Evolutionary conservation across 345 rosid species (phyloP).

Genomic region (Diplotaxis tenuifolia): DNA sequence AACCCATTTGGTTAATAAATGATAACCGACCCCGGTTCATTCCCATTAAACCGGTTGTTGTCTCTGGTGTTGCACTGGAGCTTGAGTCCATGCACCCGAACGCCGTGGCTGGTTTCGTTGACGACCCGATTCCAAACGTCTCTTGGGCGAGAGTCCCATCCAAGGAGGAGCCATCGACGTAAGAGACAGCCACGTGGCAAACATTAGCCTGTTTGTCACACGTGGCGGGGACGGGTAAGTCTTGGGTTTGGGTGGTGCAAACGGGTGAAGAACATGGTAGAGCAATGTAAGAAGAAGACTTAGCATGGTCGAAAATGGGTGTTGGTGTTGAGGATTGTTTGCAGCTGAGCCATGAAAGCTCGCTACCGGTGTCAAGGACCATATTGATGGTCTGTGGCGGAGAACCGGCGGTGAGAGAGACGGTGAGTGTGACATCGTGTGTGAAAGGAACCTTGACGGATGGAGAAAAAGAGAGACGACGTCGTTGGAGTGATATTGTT

Average conservation of each 20-base stretch:
- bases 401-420: conserved; percentile 56
- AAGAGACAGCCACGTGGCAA: conserved; percentile 56
- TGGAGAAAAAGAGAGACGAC: conserved; percentile 26
- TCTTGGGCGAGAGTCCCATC: conserved; percentile 63
- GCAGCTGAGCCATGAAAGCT: conserved; percentile 74
- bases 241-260: conserved; percentile 53
- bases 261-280: conserved; percentile 47
- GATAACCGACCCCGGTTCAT: conserved; percentile 79
- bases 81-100: conserved; percentile 72
- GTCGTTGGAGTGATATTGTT: background rate
- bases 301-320: conserved; percentile 41
- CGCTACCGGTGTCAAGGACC: conserved; percentile 81
- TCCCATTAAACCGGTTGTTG: conserved; percentile 67
- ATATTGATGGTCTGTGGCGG: conserved; percentile 60
- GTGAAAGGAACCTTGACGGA: conserved; percentile 47
- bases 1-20: conserved; percentile 58
- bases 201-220: conserved; percentile 44
- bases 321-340: conserved; percentile 33
- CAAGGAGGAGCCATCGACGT: conserved; percentile 56
- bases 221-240: conserved; percentile 45
- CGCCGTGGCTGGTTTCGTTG: conserved; percentile 30
- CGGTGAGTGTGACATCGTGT: conserved; percentile 58
- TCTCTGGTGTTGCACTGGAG: conserved; percentile 43
- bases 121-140: conserved; percentile 44
- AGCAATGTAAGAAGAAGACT: conserved; percentile 48